Evolutionary conservation across 2,329 filamentous ascomycete species (phyloP).

Genomic region (Talaromyces sp.): DNA sequence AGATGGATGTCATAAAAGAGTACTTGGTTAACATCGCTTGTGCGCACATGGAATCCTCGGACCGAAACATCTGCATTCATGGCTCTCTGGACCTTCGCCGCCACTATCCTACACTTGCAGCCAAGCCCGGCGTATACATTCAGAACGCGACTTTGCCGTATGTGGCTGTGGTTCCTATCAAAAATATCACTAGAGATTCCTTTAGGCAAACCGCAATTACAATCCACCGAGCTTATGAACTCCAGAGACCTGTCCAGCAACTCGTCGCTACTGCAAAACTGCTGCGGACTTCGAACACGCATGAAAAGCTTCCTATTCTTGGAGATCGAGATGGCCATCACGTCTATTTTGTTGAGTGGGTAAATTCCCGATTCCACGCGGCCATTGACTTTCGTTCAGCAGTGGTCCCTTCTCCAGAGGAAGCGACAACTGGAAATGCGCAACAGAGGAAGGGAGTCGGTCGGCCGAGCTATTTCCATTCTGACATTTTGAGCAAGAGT

Average conservation of each 20-base stretch:
- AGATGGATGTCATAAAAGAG: slow-evolving; percentile 8
- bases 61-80: not conserved
- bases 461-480: slow-evolving; percentile 2
- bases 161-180: not conserved
- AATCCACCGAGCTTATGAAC: not conserved
- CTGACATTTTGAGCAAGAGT: slow-evolving; percentile 6
- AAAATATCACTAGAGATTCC: not conserved
- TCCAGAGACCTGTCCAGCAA: not conserved
- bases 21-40: not conserved
- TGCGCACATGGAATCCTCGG: not conserved
- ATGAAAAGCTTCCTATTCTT: not conserved
- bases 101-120: not conserved
- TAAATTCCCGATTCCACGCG: not conserved
- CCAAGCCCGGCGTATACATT: not conserved
- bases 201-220: not conserved
- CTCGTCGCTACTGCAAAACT: not conserved
- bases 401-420: not conserved
- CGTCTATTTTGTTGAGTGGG: slow-evolving; percentile 2
- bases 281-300: not conserved
- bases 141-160: slow-evolving; percentile 11
- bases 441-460: not conserved
- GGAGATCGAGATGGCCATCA: not conserved
- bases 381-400: slow-evolving; percentile 8
- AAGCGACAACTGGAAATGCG: not conserved
- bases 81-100: not conserved